Evolutionary conservation across 352 stramenopile genomes (phyloP), one percentile per base, ranked within the genome.

Genomic region (Globisporangium cederbergense): DNA sequence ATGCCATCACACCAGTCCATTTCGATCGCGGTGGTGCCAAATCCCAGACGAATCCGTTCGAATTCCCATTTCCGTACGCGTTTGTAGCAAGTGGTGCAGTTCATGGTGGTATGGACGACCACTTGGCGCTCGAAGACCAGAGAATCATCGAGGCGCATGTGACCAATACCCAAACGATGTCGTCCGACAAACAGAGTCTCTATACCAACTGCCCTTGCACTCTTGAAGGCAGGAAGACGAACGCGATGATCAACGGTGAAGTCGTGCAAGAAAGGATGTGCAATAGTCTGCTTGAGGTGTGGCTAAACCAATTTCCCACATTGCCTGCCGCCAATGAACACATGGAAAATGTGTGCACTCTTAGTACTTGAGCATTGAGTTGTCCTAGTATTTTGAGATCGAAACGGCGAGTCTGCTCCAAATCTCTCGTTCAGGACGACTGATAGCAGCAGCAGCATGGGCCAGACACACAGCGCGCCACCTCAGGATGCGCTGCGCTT

Each of bases 391-490:
- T 22, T 49, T 49, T 16, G 16, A 22, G 43, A 22, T 9, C 43
- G 8, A 22, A 22, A 49, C 43, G 16, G 43, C 8, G 18, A 16
- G 18, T 42, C 42, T 18, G 42, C 42, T 49, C 18, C 16, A 8
- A 49, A 1, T 49, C 40, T 46, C 14, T 8, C 14, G 5, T 22
- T n/a, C 18, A 49, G 43, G 16, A 22, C 43, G 5, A n/a, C 4
- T 22, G 16, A 16, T 11, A 42, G 36, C 43, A 47, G 43, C 43
- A 49, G 16, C 43, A 49, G 43, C 18, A 78, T 89, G 81, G 81
- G 81, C 0, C 81, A 89, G 55, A 87, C 76, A 9, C 79, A 86
- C 46, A 87, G 78, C 34, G 81, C 79, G 40, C 79, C 78, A 20
- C 70, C 73, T 3, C 51, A 70, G 10, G 81, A 89, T 34, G 79